Evolutionary conservation across 495 filamentous ascomycete genomes (phyloP), one percentile per base, ranked within the genome.

Genomic region (Pseudoneurospora amorphoporcata): DNA sequence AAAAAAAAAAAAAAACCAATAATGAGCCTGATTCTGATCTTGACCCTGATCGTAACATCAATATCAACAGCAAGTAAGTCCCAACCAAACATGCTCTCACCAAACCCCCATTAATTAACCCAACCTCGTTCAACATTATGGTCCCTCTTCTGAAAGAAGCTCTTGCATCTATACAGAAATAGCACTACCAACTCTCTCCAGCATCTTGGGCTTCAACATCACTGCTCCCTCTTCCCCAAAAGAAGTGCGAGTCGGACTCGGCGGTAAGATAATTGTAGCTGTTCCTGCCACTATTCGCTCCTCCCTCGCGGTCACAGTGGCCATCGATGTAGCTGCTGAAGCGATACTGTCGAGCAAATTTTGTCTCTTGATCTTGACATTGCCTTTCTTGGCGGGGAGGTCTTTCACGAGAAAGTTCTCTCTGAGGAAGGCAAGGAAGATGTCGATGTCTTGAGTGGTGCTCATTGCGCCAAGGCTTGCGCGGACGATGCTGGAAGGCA

Each of bases 401-500:
- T 1, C 14, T 14, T 76, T 71, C 39, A 79, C 76, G 47, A 84
- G 69, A 65, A 88, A 91, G 12, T 82, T 81, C 5, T 88, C 81
- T 29, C 83, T 75, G 7, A 92, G 45, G 75, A 92, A 92, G 3
- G 79, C 72, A 2, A 92, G 43, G 65, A 93, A 86, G 0, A 74
- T 79, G 43, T 88, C 84, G 16, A 93, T 85, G 71, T 94, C 91
- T 4, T 82, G 74, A 29, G 81, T 72, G 2, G 86, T 92, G 73
- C 88, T 91, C 90, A 92, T 92, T 4, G 90, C 91, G 5, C 91
- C 91, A 8, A 94, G 79, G 73, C 89, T 91, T 5, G 87, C 88
- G 10, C 91, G 83, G 5, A 91, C 87, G 39, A 93, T 85, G 0
- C 91, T 83, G 73, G 0, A 17, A 68, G 17, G 1, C 6, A 0